These are phyloP conservation scores for Kwoniella heveanensis DNA, from an alignment of 768 basidiomycete species.

Conservation along the genomic window DNA sequence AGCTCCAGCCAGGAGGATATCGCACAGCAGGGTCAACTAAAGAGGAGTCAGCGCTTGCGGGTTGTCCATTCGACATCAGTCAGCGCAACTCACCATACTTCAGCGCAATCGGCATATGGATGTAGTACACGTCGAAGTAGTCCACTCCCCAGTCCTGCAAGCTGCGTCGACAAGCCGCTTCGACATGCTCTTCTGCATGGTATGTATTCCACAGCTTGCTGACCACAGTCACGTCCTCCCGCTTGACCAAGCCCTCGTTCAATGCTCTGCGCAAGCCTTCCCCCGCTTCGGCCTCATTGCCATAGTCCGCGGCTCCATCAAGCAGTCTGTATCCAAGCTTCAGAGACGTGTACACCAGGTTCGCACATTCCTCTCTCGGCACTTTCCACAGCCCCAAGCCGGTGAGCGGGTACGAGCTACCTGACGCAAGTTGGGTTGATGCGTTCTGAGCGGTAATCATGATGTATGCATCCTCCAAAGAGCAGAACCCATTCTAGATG, in stretches of 20 bases:
- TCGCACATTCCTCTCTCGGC: slow-evolving; percentile 29
- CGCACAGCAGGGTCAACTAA: slow-evolving; percentile 64
- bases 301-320: slow-evolving; percentile 71
- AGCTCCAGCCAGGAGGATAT: slow-evolving; percentile 83
- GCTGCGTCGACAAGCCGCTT: slow-evolving; percentile 64
- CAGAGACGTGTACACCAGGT: slow-evolving; percentile 83
- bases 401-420: slow-evolving; percentile 24
- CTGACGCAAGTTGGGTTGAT: slow-evolving; percentile 6
- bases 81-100: slow-evolving; percentile 60
- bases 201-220: slow-evolving; percentile 93
- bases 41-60: neutral
- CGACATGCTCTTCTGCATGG: slow-evolving; percentile 74
- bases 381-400: slow-evolving; percentile 54
- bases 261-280: slow-evolving; percentile 35
- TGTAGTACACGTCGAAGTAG: slow-evolving; percentile 58
- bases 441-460: neutral
- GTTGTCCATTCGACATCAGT: too few relatives aligned
- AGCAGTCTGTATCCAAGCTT: slow-evolving; percentile 83
- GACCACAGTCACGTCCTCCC: slow-evolving; percentile 85
- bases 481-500: neutral
- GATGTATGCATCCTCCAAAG: neutral
- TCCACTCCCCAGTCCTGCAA: slow-evolving; percentile 80
- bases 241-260: slow-evolving; percentile 69
- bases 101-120: slow-evolving; percentile 85
- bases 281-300: slow-evolving; percentile 76